phyloP scores from a whole-genome alignment of 148 eudicot genomes.

The Rhododendron williamsianum region DNA sequence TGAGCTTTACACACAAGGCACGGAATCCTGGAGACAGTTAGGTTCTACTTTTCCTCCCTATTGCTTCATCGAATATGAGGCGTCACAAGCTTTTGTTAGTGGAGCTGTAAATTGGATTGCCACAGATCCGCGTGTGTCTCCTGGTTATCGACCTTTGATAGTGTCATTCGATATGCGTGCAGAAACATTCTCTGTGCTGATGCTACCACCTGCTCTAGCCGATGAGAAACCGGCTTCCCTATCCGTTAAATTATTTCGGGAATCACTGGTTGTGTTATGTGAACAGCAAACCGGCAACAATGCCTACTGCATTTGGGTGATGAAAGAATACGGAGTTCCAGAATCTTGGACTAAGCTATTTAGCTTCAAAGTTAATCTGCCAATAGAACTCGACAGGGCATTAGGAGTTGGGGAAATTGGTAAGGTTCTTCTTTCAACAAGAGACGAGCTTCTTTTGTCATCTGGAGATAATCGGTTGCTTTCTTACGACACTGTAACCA shows the following conservation, averaged over 20 bases:
- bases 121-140: not conserved
- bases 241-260: not conserved
- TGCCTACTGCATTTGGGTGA: constrained; percentile 30
- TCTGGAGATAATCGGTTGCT: too few species aligned
- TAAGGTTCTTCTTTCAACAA: too few species aligned
- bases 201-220: not conserved
- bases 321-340: constrained; percentile 27
- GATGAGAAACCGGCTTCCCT: not conserved
- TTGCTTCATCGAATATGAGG: not conserved
- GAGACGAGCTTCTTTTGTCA: too few species aligned
- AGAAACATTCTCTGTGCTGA: not conserved
- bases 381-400: too few species aligned
- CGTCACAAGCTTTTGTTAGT: not conserved
- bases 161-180: not conserved
- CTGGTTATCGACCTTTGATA: not conserved
- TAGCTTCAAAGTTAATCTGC: too few species aligned
- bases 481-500: too few species aligned
- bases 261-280: constrained; percentile 13
- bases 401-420: too few species aligned
- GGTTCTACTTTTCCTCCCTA: not conserved
- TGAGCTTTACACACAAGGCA: not conserved
- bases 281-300: too few species aligned
- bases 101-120: not conserved
- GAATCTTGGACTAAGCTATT: constrained; percentile 27
- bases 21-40: constrained; percentile 14